Evolutionary conservation across 176 grass and related monocot genomes (phyloP).

Genomic region (Oryza rufipogon): DNA sequence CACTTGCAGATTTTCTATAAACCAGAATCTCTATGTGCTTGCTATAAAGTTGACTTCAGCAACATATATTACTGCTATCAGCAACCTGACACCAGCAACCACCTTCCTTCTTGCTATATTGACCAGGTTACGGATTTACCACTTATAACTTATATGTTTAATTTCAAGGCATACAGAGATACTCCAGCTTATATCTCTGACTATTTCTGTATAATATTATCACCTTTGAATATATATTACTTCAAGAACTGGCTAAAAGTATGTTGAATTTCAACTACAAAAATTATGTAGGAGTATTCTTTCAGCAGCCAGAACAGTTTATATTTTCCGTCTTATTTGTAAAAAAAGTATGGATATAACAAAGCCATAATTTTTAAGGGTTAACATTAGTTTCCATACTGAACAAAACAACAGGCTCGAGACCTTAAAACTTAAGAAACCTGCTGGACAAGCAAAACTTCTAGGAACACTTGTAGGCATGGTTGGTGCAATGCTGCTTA

Average conservation of each 20-base stretch:
- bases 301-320: not conserved
- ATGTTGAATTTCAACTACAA: not conserved
- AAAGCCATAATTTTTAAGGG: not conserved
- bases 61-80: slow-evolving; percentile 51
- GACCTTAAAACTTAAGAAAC: slow-evolving; percentile 31
- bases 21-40: slow-evolving; percentile 48
- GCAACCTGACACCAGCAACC: slow-evolving; percentile 50
- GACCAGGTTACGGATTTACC: slow-evolving; percentile 28
- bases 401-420: slow-evolving; percentile 41
- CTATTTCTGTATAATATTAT: not conserved
- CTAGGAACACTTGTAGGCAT: slow-evolving; percentile 49
- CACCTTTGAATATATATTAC: not conserved
- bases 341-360: not conserved
- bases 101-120: slow-evolving; percentile 54
- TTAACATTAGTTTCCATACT: not conserved
- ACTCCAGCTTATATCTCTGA: not conserved
- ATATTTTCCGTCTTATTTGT: not conserved
- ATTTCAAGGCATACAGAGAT: not conserved
- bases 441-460: slow-evolving; percentile 52
- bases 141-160: not conserved
- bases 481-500: slow-evolving; percentile 58
- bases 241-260: not conserved
- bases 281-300: not conserved
- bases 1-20: slow-evolving; percentile 41
- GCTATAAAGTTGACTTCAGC: slow-evolving; percentile 57